Base-by-base conservation (phyloP, 495 filamentous ascomycete species). In the Penicillium chermesinum region DNA sequence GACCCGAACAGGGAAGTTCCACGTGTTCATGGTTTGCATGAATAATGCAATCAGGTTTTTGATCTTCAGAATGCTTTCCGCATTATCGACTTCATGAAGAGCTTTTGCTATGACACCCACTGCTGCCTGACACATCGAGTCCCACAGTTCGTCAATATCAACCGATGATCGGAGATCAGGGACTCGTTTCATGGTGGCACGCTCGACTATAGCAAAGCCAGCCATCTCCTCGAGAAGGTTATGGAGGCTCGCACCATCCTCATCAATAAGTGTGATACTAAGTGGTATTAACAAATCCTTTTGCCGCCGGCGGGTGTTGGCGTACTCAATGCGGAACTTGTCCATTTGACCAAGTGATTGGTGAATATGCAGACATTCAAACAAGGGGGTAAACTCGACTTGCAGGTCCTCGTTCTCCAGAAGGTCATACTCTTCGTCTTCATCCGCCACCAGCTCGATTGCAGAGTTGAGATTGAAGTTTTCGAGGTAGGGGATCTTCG, bases 121-220 rank as follows among this genome's bases (percentile, higher is more conserved):
- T 4, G 89, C 85, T 17, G 81, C 81, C 57, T 94, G 87, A 57
- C 91, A 97, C 89, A 96, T 91, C 0, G 91, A 96, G 60, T 96
- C 91, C 93, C 93, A 99, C 5, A 99, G 76, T 62, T 96, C 91
- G 58, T 97, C 91, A 41, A 96, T 86, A 75, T 97, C 93, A 46
- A 85, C 78, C 12, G 79, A 70, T n/a, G 89, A 88, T 41, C 93
- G 77, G 36, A 97, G 73, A 48, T 87, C 84, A 2, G 87, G 85
- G 1, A 83, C 84, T 53, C 86, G 87, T 57, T 81, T 86, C 83
- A 95, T 91, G 1, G 93, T 99, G 12, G 87, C 87, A 53, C 85
- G 88, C 62, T 99, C 93, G 37, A 99, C 84, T 49, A 99, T 96
- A 5, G 91, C 90, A 70, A 99, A 99, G 0, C 93, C 93, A 17